Evolutionary conservation across 1,139 yeast species (phyloP), one percentile per base, ranked within the genome.

Genomic region (Barnettozyma hawaiiensis): DNA sequence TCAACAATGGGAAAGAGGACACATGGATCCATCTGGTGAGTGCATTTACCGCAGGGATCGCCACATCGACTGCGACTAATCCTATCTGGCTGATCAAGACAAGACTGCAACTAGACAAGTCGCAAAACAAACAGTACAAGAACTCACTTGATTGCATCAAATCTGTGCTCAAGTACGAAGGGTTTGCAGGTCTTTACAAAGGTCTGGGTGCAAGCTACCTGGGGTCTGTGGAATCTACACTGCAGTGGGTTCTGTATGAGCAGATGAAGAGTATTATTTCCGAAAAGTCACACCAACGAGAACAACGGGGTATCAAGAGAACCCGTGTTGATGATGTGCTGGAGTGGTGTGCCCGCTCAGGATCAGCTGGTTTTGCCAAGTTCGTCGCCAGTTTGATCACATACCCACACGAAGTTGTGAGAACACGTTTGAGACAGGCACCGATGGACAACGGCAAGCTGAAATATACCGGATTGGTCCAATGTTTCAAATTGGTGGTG

Each of bases 51-150:
- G 99, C 99, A 0, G 98, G 99, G 3, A 71, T 92, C 60, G 94
- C 85, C 18, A 94, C 98, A 0, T 84, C 97, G 4, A 92, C 98
- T 0, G 96, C 94, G n/a, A 94, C 99, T 0, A 94, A 94, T 61
- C 99, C 99, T n/a, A 94, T 94, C 44, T 94, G 99, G 99, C 70
- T 94, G 51, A 83, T 94, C 47, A 94, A 94, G 63, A 94, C 99
- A 1, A 74, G 99, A 57, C 73, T 94, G 39, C 99, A 94, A 59
- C 72, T 94, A 45, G 98, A 92, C 62, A 85, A 81, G 60, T 62
- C 67, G 2, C 62, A 64, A 2, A 53, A 61, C 1, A 78, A 81
- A 49, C 73, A 74, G 51, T 92, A 90, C 62, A 81, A 74, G 47
- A 90, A 85, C 63, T 85, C 96, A 6, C 74, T 82, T 75, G 97